These are phyloP conservation scores for Thermothielavioides terrestris DNA, from an alignment of 495 filamentous ascomycete species.

Conservation along the genomic window DNA sequence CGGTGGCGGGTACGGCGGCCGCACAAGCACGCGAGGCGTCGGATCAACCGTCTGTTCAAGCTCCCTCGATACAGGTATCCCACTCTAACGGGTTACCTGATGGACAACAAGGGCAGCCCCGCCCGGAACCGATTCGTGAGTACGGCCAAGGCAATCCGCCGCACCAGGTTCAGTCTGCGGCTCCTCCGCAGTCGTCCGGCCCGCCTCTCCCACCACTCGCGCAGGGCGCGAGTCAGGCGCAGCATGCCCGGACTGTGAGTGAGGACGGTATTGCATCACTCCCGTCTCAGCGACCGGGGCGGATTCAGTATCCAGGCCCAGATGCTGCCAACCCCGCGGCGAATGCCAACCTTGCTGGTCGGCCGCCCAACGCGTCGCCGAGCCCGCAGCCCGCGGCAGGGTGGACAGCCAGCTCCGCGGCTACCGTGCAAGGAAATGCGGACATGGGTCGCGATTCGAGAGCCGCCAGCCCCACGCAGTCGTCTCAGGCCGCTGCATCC, in stretches of 20 bases:
- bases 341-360: not conserved
- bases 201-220: not conserved
- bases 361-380: constrained; percentile 14
- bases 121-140: constrained; percentile 3
- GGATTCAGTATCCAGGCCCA: not conserved
- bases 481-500: constrained; percentile 6
- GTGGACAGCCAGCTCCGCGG: constrained; percentile 31
- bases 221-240: not conserved
- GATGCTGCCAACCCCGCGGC: constrained; percentile 6
- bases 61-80: not conserved
- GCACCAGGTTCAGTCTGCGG: not conserved
- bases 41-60: constrained; percentile 1
- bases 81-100: constrained; percentile 7
- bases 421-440: constrained; percentile 6
- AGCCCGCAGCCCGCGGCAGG: constrained; percentile 24
- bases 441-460: constrained; percentile 6
- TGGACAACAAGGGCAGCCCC: constrained; percentile 7
- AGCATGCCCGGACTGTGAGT: not conserved
- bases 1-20: not conserved
- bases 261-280: constrained; percentile 14
- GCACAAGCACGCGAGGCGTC: not conserved
- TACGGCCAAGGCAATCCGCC: constrained; percentile 2
- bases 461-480: constrained; percentile 23
- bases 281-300: constrained; percentile 13
- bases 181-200: not conserved